These are phyloP conservation scores for Talaromyces sp. DNA, from an alignment of 2,329 filamentous ascomycete genomes.

Conservation along the genomic window DNA sequence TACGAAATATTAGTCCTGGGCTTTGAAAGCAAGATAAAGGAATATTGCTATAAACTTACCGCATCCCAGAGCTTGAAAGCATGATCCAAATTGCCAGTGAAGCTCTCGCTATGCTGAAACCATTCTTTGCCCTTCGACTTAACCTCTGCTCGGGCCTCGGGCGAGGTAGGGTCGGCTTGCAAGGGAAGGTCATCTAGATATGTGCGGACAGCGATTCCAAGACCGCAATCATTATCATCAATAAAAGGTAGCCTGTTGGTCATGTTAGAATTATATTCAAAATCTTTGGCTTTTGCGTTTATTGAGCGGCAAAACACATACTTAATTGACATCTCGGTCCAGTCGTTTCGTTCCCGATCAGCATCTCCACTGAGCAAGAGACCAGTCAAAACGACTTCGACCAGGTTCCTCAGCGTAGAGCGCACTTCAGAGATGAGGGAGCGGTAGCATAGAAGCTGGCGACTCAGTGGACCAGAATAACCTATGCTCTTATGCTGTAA, in stretches of 20 bases:
- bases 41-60: constrained; percentile 46
- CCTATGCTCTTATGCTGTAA: constrained; percentile 82
- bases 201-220: constrained; percentile 52
- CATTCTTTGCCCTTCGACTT: constrained; percentile 59
- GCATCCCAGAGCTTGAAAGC: constrained; percentile 69
- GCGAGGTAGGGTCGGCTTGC: constrained; percentile 57
- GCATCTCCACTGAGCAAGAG: constrained; percentile 82
- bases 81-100: constrained; percentile 59
- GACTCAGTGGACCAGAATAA: constrained; percentile 91
- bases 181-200: constrained; percentile 58
- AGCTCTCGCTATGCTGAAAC: constrained; percentile 63
- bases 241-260: constrained; percentile 45
- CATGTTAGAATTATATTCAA: background rate
- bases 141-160: constrained; percentile 53
- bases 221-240: constrained; percentile 49
- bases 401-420: constrained; percentile 75
- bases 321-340: constrained; percentile 71
- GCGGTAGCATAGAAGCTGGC: constrained; percentile 83
- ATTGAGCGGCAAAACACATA: constrained; percentile 49
- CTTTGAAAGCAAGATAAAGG: no score
- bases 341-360: constrained; percentile 68
- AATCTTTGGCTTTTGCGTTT: background rate
- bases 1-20: constrained; percentile 13
- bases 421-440: constrained; percentile 80
- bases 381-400: constrained; percentile 79